These are phyloP conservation scores for Canavalia gladiata DNA, from an alignment of 306 rosid genomes.

Conservation along the genomic window DNA sequence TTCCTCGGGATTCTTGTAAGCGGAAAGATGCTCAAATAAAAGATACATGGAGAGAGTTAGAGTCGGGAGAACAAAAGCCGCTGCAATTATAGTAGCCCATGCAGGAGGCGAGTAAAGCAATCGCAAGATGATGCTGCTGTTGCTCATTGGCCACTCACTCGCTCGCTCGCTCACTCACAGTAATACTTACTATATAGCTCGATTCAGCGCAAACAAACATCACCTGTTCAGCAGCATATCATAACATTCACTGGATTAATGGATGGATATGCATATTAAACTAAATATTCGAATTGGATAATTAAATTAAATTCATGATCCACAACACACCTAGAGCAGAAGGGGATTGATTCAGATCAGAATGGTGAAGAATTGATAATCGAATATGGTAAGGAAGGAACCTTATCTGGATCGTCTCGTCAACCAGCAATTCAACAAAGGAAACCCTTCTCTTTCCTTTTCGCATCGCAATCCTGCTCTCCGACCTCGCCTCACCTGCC, in stretches of 20 bases:
- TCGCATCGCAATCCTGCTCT: neutral
- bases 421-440: neutral
- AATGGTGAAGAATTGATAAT: neutral
- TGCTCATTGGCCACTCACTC: constrained; percentile 38
- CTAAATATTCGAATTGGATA: neutral
- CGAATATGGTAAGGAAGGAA: neutral
- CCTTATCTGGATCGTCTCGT: neutral
- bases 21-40: constrained; percentile 89
- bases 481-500: too few species aligned
- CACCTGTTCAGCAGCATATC: constrained; percentile 1
- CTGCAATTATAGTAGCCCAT: constrained; percentile 82
- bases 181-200: neutral
- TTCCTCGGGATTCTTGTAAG: constrained; percentile 98
- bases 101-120: constrained; percentile 71
- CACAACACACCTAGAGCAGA: neutral
- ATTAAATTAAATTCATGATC: neutral
- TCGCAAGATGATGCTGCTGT: constrained; percentile 23
- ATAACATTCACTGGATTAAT: constrained; percentile 3
- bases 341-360: neutral
- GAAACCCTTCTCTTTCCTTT: constrained; percentile 22
- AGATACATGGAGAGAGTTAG: constrained; percentile 85
- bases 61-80: constrained; percentile 70
- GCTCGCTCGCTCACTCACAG: neutral
- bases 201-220: neutral
- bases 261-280: neutral